Percentiles rank a stretch among this genome's conserved stretches.
phyloP scores from a whole-genome alignment of 345 rosid species.

The Syzygium aromaticum region DNA sequence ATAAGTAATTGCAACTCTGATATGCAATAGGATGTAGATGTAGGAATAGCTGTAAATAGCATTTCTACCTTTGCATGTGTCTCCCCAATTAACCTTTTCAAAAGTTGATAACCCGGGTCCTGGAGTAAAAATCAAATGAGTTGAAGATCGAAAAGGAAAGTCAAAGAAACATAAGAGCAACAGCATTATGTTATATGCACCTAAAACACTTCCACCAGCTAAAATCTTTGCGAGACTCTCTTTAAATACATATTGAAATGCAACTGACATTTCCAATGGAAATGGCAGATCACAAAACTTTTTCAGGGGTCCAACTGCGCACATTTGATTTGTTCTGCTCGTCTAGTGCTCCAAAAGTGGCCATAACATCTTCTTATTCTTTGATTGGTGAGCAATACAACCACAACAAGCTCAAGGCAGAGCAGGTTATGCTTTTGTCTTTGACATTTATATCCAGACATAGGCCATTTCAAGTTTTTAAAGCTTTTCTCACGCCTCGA shows the following conservation, averaged over 20 bases:
- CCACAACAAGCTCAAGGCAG: background rate
- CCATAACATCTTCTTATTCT: too few relatives aligned
- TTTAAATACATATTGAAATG: background rate
- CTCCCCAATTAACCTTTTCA: constrained; percentile 54
- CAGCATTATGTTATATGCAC: background rate
- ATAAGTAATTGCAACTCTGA: background rate
- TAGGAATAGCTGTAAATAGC: background rate
- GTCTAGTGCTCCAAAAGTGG: background rate
- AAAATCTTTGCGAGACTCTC: background rate
- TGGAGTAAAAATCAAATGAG: constrained; percentile 8
- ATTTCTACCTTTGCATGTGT: constrained; percentile 34
- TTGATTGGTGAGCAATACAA: background rate
- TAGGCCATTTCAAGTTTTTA: background rate
- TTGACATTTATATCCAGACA: background rate
- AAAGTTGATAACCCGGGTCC: constrained; percentile 62
- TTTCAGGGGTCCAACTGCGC: background rate
- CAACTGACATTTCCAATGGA: background rate
- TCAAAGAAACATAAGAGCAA: background rate
- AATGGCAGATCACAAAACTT: background rate
- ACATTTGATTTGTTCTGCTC: background rate
- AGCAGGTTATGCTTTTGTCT: background rate
- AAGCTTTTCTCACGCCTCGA: background rate
- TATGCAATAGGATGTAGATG: background rate
- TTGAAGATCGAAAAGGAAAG: background rate
- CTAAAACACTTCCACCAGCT: background rate